Base-by-base conservation (phyloP, 768 basidiomycete species). In the Albatrellus ellisii region DNA sequence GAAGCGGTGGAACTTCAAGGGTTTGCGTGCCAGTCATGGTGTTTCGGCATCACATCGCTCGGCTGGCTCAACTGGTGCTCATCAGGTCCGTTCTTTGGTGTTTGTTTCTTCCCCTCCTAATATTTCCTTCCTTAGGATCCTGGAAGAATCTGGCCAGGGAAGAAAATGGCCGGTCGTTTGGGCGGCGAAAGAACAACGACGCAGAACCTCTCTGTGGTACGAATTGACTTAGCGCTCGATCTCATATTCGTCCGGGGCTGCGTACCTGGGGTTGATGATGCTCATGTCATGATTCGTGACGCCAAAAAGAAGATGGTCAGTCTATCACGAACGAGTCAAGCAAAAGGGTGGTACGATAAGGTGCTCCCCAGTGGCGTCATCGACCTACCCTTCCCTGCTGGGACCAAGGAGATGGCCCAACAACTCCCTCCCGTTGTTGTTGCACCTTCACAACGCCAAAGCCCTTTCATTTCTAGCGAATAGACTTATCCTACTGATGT, bases 141-240 rank as follows among this genome's bases (percentile, higher is more conserved):
- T 20, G 95, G 95, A 36, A 79, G 95, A 54, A 71, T 97, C 4
- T 90, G 86, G 64, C 95, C 95, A 3, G 95, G 95, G 27, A 95
- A 91, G 66, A 98, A 97, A 68, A 97, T 95, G 94, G 78, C 94
- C 8, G 95, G 95, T 26, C 80, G 79, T 18, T 79, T 97, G 69
- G 95, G 95, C 38, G 82, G 78, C 43, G 69, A 75, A 48, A 78
- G 79, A 29, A 72, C 73, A 7, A 98, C 94, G 6, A 69, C 72
- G 11, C 90, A 94, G 55, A 98, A 97, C 56, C 76, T 98, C 20
- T 61, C 79, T 1, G 88, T 98, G 32, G 72, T 91, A 42, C 83
- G 90, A 17, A 72, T 99, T 45, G 95, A 99, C 65, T 75, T 75
- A 17, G 63, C 66, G 11, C 75, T 95, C 36, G 81, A 98, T 61